Conservation (phyloP, 1,139 yeast genomes). For the Debaryomyces udenii region DNA sequence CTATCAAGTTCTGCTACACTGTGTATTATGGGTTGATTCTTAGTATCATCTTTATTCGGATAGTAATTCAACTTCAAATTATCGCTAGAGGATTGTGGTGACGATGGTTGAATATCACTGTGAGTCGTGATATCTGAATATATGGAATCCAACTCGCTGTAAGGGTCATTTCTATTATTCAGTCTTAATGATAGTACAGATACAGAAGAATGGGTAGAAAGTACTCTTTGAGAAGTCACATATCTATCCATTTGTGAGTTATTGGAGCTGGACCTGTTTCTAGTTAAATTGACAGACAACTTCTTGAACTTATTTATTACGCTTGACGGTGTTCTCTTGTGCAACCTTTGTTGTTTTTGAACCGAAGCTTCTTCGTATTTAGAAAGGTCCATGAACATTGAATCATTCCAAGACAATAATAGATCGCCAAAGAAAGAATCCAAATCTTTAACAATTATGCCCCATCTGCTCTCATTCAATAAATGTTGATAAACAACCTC, state of each 20-base stretch:
- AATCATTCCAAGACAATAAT: constrained; percentile 41
- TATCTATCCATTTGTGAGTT: constrained; percentile 10
- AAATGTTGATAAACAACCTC: constrained; percentile 66
- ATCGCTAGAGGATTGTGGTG: constrained; percentile 25
- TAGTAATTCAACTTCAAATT: constrained; percentile 30
- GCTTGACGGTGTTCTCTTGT: constrained; percentile 8
- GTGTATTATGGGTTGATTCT: background rate
- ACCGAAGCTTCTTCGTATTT: background rate
- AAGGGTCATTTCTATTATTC: constrained; percentile 12
- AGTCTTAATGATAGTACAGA: constrained; percentile 28
- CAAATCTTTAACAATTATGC: constrained; percentile 52
- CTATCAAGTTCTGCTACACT: constrained; percentile 12
- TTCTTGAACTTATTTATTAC: constrained; percentile 8
- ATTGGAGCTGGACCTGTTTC: constrained; percentile 13
- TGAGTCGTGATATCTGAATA: constrained; percentile 32
- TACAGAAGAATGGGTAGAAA: constrained; percentile 3
- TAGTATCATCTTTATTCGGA: constrained; percentile 1
- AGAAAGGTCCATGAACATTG: constrained; percentile 23
- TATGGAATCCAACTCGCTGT: constrained; percentile 33
- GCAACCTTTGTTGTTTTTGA: background rate
- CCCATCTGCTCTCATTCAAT: constrained; percentile 59
- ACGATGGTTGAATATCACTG: constrained; percentile 14
- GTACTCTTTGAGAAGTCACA: constrained; percentile 5
- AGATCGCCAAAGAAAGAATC: constrained; percentile 45
- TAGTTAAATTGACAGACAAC: constrained; percentile 10